Conservation (phyloP, 1,284 basidiomycete species). For the Apiotrichum brassicae region DNA sequence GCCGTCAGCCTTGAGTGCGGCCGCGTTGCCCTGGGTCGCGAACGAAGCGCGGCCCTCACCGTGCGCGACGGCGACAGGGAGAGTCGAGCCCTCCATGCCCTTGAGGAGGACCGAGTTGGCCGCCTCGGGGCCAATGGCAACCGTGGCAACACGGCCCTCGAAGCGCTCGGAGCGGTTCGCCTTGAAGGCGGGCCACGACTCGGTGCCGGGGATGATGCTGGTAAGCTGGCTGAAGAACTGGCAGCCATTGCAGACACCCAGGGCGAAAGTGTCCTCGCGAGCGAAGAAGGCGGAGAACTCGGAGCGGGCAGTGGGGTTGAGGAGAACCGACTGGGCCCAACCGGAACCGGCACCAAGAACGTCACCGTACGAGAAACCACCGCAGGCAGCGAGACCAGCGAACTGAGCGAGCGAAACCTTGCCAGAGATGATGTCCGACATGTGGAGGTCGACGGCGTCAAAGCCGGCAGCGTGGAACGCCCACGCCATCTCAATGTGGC, state of each 20-base stretch:
- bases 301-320: constrained; percentile 64
- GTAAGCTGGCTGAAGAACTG: constrained; percentile 88
- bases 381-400: constrained; percentile 87
- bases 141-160: constrained; percentile 76
- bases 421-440: constrained; percentile 88
- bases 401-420: constrained; percentile 61
- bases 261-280: constrained; percentile 71
- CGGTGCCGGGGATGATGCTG: constrained; percentile 79
- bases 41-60: constrained; percentile 88
- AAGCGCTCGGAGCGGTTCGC: constrained; percentile 82
- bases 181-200: constrained; percentile 86
- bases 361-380: constrained; percentile 98
- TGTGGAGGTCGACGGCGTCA: constrained; percentile 91
- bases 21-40: constrained; percentile 46
- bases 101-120: constrained; percentile 70
- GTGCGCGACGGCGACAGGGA: constrained; percentile 93
- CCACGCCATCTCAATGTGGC: constrained; percentile 98
- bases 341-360: constrained; percentile 96
- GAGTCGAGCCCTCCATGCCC: constrained; percentile 75
- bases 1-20: constrained; percentile 51
- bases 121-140: constrained; percentile 60
- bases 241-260: constrained; percentile 97
- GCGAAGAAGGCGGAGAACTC: constrained; percentile 80
- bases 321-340: constrained; percentile 90
- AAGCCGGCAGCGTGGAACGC: constrained; percentile 90